These are phyloP conservation scores for Ogataea wickerhamii DNA, from an alignment of 805 yeast genomes.

Conservation along the genomic window DNA sequence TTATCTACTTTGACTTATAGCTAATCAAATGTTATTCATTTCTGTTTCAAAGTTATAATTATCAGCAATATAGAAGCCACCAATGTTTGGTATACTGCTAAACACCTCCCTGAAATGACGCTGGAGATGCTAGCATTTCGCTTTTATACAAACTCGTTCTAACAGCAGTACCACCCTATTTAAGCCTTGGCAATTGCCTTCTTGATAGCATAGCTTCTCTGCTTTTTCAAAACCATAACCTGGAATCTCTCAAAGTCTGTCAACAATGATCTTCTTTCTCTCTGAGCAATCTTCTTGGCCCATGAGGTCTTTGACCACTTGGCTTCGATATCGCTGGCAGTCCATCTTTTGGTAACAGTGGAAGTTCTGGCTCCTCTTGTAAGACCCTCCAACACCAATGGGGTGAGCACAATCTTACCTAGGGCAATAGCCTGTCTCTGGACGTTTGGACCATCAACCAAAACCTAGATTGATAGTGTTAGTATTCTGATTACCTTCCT, in stretches of 20 bases:
- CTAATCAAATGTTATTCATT: slow-evolving; percentile 5
- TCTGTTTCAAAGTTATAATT: slow-evolving; percentile 18
- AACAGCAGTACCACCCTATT: slow-evolving; percentile 20
- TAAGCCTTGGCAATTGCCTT: slow-evolving; percentile 97
- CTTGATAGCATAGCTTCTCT: slow-evolving; percentile 91
- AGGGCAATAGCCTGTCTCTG: slow-evolving; percentile 89
- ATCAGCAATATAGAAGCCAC: slow-evolving; percentile 10
- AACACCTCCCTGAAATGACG: slow-evolving; percentile 6
- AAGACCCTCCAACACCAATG: slow-evolving; percentile 75
- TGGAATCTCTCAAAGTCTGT: slow-evolving; percentile 99
- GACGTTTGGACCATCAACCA: slow-evolving; percentile 95
- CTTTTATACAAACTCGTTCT: slow-evolving; percentile 1
- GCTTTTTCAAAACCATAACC: slow-evolving; percentile 95
- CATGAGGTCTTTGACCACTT: slow-evolving; percentile 93
- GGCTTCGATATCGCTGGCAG: slow-evolving; percentile 78
- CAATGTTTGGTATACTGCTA: too few relatives aligned
- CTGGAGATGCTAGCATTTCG: background rate
- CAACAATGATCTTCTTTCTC: slow-evolving; percentile 88
- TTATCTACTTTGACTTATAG: too few relatives aligned
- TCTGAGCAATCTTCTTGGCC: slow-evolving; percentile 98
- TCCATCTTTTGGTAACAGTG: slow-evolving; percentile 88
- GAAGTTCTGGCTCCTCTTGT: slow-evolving; percentile 95
- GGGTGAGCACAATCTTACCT: slow-evolving; percentile 88
- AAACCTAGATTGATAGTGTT: slow-evolving; percentile 49
- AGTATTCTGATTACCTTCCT: slow-evolving; percentile 8